phyloP scores from a whole-genome alignment of 768 basidiomycete species.

The Brasilioporus rufonigricans region DNA sequence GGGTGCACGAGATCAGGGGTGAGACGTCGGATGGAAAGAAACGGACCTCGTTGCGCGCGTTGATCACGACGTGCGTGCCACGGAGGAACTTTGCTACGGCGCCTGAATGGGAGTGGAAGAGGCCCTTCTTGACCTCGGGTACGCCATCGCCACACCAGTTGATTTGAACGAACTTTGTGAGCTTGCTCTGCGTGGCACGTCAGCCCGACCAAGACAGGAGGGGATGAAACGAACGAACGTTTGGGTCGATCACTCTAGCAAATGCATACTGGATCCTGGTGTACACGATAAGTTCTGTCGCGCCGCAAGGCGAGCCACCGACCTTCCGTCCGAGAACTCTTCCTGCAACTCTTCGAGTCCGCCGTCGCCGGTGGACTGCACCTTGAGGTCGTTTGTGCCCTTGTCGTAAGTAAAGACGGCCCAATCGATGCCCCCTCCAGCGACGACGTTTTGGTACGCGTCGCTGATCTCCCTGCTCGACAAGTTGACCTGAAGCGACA shows the following conservation, averaged over 20 bases:
- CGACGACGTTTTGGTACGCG: constrained; percentile 75
- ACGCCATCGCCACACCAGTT: constrained; percentile 99
- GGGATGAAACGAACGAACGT: constrained; percentile 47
- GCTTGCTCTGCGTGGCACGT: constrained; percentile 52
- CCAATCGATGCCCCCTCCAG: constrained; percentile 70
- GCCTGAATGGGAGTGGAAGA: constrained; percentile 85
- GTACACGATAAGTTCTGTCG: constrained; percentile 2
- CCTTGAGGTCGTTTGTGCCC: constrained; percentile 82
- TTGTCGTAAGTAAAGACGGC: constrained; percentile 77
- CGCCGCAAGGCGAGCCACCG: constrained; percentile 19
- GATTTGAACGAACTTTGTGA: constrained; percentile 92
- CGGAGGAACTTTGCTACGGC: constrained; percentile 79
- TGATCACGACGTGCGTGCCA: constrained; percentile 83
- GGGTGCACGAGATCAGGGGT: not conserved
- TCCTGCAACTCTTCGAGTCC: constrained; percentile 90
- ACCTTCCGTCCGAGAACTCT: constrained; percentile 94
- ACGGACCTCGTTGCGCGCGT: constrained; percentile 79
- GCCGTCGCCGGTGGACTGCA: constrained; percentile 82
- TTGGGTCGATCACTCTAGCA: constrained; percentile 78
- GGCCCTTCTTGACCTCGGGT: constrained; percentile 86
- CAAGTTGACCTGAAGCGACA: constrained; percentile 82
- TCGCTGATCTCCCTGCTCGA: constrained; percentile 67
- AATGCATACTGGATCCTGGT: constrained; percentile 95
- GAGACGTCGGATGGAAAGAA: not conserved
- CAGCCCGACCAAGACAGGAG: not conserved